Percentiles rank a stretch among this genome's conserved stretches.
These are phyloP conservation scores for Colletotrichum sp. DNA, from an alignment of 2,329 filamentous ascomycete species.

Conservation along the genomic window DNA sequence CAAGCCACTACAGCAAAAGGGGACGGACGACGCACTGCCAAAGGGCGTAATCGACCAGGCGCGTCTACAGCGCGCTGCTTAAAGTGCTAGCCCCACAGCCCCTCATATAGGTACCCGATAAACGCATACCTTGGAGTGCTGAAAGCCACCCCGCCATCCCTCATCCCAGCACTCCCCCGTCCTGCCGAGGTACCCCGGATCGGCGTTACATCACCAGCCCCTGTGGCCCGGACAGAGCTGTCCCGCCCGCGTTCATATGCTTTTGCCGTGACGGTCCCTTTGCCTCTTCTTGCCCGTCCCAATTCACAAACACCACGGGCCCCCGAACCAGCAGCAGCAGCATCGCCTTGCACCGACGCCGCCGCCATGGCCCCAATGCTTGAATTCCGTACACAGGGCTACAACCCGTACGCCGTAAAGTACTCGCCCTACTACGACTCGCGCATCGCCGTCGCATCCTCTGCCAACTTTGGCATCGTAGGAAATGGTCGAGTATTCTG, in stretches of 20 bases:
- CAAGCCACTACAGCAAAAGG: not conserved
- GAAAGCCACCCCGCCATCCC: not conserved
- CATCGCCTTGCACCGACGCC: not conserved
- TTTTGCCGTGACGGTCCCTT: not conserved
- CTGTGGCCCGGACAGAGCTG: constrained; percentile 11
- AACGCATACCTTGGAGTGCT: not conserved
- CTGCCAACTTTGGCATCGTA: constrained; percentile 96
- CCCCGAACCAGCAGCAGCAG: not conserved
- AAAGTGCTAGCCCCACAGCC: not conserved
- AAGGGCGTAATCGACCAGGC: not conserved
- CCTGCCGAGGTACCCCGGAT: constrained; percentile 22
- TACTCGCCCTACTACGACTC: constrained; percentile 99
- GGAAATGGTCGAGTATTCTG: constrained; percentile 92
- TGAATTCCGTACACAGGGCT: constrained; percentile 91
- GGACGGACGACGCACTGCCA: not conserved
- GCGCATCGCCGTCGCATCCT: constrained; percentile 84
- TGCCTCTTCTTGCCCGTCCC: not conserved
- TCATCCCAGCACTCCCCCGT: not conserved
- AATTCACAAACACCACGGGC: not conserved
- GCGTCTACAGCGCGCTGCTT: not conserved
- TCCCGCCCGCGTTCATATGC: constrained; percentile 14
- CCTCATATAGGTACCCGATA: not conserved
- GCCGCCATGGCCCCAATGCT: constrained; percentile 69
- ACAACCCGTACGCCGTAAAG: constrained; percentile 95
- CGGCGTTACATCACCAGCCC: constrained; percentile 11